phyloP scores from a whole-genome alignment of 1,284 basidiomycete genomes.

The Ustilago crameri region DNA sequence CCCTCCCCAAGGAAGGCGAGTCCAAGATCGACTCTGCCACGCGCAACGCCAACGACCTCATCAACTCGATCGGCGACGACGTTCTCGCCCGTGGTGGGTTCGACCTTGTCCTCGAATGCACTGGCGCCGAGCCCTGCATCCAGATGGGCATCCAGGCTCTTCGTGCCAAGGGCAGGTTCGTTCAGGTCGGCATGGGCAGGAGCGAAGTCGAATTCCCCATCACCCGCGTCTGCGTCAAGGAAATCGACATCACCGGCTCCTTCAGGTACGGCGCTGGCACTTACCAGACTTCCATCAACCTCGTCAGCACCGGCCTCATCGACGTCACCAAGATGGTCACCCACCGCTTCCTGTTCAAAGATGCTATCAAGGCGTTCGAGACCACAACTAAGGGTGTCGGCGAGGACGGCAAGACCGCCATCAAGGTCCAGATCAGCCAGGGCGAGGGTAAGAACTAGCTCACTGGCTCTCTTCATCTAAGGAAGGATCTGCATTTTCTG shows the following conservation, averaged over 20 bases:
- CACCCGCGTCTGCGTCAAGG: constrained; percentile 68
- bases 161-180: constrained; percentile 57
- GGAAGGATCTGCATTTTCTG: background rate
- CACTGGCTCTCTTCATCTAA: background rate
- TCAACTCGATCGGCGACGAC: constrained; percentile 69
- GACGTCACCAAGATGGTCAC: constrained; percentile 75
- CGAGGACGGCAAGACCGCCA: constrained; percentile 71
- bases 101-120: constrained; percentile 75
- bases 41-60: constrained; percentile 71
- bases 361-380: constrained; percentile 72
- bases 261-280: constrained; percentile 88
- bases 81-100: constrained; percentile 71
- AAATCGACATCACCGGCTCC: constrained; percentile 69
- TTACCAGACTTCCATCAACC: constrained; percentile 72
- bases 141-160: constrained; percentile 61
- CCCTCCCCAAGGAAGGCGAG: constrained; percentile 57
- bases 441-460: constrained; percentile 49
- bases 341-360: constrained; percentile 70
- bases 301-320: constrained; percentile 72
- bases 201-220: constrained; percentile 69
- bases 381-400: constrained; percentile 77
- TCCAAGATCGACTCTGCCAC: constrained; percentile 69
- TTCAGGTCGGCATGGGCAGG: constrained; percentile 74
- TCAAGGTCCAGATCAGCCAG: constrained; percentile 70
- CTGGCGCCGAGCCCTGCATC: constrained; percentile 70